Conservation (phyloP, 768 basidiomycete genomes). For the Suillus cothurnatus region DNA sequence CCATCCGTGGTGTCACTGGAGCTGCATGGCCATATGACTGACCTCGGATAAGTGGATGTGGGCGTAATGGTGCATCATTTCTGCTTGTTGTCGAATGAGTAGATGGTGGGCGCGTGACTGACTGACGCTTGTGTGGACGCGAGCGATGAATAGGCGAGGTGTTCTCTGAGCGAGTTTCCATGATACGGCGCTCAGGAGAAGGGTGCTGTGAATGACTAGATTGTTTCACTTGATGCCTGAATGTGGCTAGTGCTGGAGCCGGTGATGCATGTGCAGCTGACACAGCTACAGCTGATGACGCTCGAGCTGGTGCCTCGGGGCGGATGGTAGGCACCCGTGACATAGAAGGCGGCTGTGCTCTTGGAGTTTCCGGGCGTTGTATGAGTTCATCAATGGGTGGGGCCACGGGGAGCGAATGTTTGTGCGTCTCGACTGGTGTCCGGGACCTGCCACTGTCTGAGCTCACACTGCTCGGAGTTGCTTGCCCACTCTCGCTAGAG, state of each 20-base stretch:
- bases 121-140: slow-evolving; percentile 41
- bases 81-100: slow-evolving; percentile 53
- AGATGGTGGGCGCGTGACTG: slow-evolving; percentile 62
- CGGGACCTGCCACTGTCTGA: slow-evolving; percentile 42
- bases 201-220: slow-evolving; percentile 18
- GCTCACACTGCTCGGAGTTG: slow-evolving; percentile 56
- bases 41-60: slow-evolving; percentile 79
- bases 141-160: slow-evolving; percentile 42
- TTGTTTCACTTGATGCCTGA: slow-evolving; percentile 16
- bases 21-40: slow-evolving; percentile 57
- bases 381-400: slow-evolving; percentile 20
- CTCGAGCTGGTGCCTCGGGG: slow-evolving; percentile 25
- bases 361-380: slow-evolving; percentile 32
- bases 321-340: slow-evolving; percentile 37
- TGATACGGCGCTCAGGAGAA: slow-evolving; percentile 22
- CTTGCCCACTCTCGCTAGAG: slow-evolving; percentile 76
- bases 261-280: slow-evolving; percentile 21
- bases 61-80: slow-evolving; percentile 49
- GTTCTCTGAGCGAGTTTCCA: slow-evolving; percentile 40
- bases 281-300: slow-evolving; percentile 7
- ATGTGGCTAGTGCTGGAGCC: slow-evolving; percentile 17
- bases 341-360: slow-evolving; percentile 32
- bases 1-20: slow-evolving; percentile 42
- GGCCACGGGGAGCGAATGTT: slow-evolving; percentile 12
- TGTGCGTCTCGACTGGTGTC: slow-evolving; percentile 33